Evolutionary conservation across 2,329 filamentous ascomycete species (phyloP), one percentile per base, ranked within the genome.

Genomic region (Aspergillus ustus): DNA sequence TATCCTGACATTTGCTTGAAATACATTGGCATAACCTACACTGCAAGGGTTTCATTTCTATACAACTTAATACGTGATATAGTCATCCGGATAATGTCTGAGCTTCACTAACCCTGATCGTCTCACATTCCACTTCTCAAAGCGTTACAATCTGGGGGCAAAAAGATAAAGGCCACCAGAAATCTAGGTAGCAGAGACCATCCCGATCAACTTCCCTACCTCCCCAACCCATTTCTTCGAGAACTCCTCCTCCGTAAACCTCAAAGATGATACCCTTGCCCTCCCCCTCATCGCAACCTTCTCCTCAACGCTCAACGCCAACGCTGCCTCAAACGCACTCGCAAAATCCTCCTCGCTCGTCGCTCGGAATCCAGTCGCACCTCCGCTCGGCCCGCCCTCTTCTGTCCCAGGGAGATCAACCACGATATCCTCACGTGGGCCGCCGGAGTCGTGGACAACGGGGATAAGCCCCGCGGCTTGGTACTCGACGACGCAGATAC

Each of bases 401-500:
- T 52, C 31, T 8, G 43, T 29, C 15, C 49, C 45, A 15, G 53
- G 43, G 40, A 95, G 81, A 11, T 91, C 84, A 9, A 92, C 86
- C 17, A 98, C 94, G 67, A 99, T 99, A 74, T 99, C 95, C 64
- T 92, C 79, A 78, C 95, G 97, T 2, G 95, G 95, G 0, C 95
- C 95, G 8, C 94, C 95, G 54, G 91, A 95, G 76, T 97, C 84
- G 71, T 99, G 95, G 8, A 98, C 95, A 0, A 99, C 93, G 5
- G 90, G 89, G 60, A 99, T 93, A 61, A 99, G 82, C 1, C 95
- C 95, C 0, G 95, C 95, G 4, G 95, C 95, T 75, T 98, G 93
- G 74, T 98, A 99, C 81, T 99, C 95, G 45, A 99, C 95, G 17
- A 98, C 93, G 1, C 95, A 95, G 62, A 99, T 99, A 22, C 95